Base-by-base conservation (phyloP, 2,329 filamentous ascomycete species). In the Fusarium tricinctum region DNA sequence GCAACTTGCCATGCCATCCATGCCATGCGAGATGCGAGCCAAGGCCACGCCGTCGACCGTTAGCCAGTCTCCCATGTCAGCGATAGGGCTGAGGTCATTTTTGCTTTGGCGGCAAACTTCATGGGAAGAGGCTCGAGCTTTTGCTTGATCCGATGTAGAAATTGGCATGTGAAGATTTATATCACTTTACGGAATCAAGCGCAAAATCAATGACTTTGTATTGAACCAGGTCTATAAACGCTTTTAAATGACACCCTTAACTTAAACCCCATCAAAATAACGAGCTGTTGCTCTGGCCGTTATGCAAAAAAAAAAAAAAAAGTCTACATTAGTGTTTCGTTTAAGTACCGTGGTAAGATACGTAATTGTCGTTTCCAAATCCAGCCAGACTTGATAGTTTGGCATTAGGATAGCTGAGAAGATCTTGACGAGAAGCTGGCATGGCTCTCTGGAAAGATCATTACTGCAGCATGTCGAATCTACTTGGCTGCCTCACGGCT, bases 321-420 rank as follows among this genome's bases (percentile, higher is more conserved):
- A 52, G 66, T 69, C 66, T 69, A 69, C 66, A 69, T 69, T 69
- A 69, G 46, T 59, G 40, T 64, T 42, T 69, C 66, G 56, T 69
- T 53, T 40, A 58, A 50, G 32, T 44, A 57, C 61, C 66, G 35
- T 48, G 32, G 28, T 44, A 22, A 23, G 62, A 40, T 53, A 51
- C 55, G 30, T 38, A 51, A 47, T 63, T 49, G 61, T 66, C 51
- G 56, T 63, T 44, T 58, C 23, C 42, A 52, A 35, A 42, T 67
- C 48, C 39, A 40, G 12, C 17, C 35, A 40, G 43, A 53, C 19
- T 53, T 19, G 44, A 53, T 48, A 33, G 32, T 17, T 20, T 46
- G 30, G 38, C 38, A 10, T 35, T 22, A 57, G 28, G 33, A 32
- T 39, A 42, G 38, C 45, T 44, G 45, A 49, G 12, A 47, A n/a